Base-by-base conservation (phyloP, 129 eudicot genomes). In the Pittosporum tobira region DNA sequence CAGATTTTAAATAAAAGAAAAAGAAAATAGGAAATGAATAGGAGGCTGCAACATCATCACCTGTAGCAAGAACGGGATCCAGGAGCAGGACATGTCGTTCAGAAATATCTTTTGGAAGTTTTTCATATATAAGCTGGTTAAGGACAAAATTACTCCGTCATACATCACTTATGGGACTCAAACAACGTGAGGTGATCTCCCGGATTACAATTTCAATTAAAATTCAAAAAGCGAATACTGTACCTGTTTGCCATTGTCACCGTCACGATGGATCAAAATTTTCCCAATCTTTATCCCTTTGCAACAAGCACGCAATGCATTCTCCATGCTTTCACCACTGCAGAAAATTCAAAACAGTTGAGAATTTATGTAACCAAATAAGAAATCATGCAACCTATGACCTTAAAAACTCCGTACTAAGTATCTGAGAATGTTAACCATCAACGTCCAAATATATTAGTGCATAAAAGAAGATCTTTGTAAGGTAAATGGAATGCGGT, bases 301-400 rank as follows among this genome's bases (percentile, higher is more conserved):
- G 80, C 98, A 91, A 65, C 98, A 91, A 56, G 98, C 98, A 48
- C 98, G 94, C 75, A 91, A 54, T 51, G 98, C 98, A 47, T 91
- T 91, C 57, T 91, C 98, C 98, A 91, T 91, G 71, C 98, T 91
- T 72, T 91, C 98, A 51, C 98, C 98, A 76, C 98, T 91, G 65
- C 16, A 57, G 30, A 61, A 9, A 36, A 14, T 12, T 11, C 8
- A 19, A 24, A 20, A 48, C 42, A 20, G 1, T 12, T 53, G 12
- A 81, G 6, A 24, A 45, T 59, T 66, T 24, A 24, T 38, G 25
- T 20, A 49, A 28, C 26, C 49, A 59, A 56, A 70, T 46, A 42
- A 14, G 28, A 48, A 24, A 28, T 29, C 44, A 11, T 12, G 18
- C 16, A 11, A 51, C 36, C 48, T 27, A 61, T 42, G 28, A 37